Evolutionary conservation across 768 basidiomycete species (phyloP).

Genomic region (Megacollybia marginata): DNA sequence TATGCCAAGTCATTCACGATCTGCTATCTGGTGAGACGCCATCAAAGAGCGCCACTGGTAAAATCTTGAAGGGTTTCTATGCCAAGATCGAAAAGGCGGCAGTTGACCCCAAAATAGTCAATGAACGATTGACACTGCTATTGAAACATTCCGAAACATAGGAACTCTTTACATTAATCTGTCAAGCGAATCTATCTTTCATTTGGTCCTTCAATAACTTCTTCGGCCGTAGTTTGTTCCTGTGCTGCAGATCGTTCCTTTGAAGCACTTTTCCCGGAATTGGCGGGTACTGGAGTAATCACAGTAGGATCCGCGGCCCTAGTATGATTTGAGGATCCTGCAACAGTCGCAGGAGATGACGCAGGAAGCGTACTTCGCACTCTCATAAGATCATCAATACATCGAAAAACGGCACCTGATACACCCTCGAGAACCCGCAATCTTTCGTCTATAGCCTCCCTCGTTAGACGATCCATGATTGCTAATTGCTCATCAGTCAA

Average conservation of each 20-base stretch:
- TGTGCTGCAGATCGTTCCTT: no score
- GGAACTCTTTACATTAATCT: no score
- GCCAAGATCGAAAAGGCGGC: slow-evolving; percentile 47
- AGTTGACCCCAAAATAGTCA: slow-evolving; percentile 54
- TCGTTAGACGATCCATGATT: slow-evolving; percentile 56
- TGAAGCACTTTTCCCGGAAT: no score
- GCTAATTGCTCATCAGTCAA: slow-evolving; percentile 58
- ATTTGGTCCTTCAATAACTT: no score
- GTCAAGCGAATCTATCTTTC: no score
- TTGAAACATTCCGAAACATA: slow-evolving; percentile 10
- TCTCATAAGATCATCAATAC: slow-evolving; percentile 73
- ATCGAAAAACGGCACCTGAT: slow-evolving; percentile 61
- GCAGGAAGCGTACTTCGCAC: slow-evolving; percentile 66
- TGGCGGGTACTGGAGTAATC: no score
- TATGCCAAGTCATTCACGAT: slow-evolving; percentile 33
- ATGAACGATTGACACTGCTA: slow-evolving; percentile 37
- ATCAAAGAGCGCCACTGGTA: slow-evolving; percentile 33
- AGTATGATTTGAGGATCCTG: no score
- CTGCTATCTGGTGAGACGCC: slow-evolving; percentile 16
- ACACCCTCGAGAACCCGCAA: slow-evolving; percentile 73
- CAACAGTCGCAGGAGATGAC: slow-evolving; percentile 1
- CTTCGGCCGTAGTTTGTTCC: no score
- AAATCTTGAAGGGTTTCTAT: slow-evolving; percentile 60
- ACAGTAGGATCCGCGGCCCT: no score
- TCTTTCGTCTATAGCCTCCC: slow-evolving; percentile 82